Evolutionary conservation across 2,329 filamentous ascomycete genomes (phyloP), one percentile per base, ranked within the genome.

Genomic region (Hymenotorrendiella dingleyae): DNA sequence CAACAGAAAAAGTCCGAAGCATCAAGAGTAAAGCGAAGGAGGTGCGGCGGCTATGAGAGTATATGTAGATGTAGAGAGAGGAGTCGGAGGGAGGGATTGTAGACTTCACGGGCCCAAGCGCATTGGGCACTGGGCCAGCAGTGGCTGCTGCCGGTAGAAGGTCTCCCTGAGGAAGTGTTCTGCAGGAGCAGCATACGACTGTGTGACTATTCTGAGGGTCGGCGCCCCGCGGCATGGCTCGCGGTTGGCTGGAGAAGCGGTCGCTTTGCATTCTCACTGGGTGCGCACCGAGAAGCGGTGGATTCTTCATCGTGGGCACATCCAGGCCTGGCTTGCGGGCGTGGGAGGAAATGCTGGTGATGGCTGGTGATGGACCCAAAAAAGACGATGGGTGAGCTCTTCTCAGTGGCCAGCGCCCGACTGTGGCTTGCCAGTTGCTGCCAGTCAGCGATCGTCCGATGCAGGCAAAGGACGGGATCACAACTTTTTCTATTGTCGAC

Each of bases 11-110:
- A 47, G 33, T 42, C 46, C 49, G 40, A 56, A 53, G 46, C 50
- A 56, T 54, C 53, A 55, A 51, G 44, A 54, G 47, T 43, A 47
- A 46, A 44, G 47, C 17, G 40, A 22, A 45, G 45, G 45, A 43
- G 36, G 51, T 49, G 49, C 29, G 53, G 58, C 58, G 55, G 38
- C 48, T 60, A 59, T 32, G 29, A 36, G 50, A 52, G 50, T 61
- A 60, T 61, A 61, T 59, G 55, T 59, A 58, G 54, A 42, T 41
- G 32, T 32, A 36, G 34, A 37, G 28, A 27, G 28, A 34, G 21
- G 26, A 42, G 42, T 34, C 33, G 36, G 34, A 37, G 28, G 24
- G 28, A 34, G 21, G 26, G 36, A 47, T 48, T 46, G 46, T 36
- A 40, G 47, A 41, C 43, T 51, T 45, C 40, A 37, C 38, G 42